Conservation (phyloP, 352 stramenopile species). For the Bremia lactucae region DNA sequence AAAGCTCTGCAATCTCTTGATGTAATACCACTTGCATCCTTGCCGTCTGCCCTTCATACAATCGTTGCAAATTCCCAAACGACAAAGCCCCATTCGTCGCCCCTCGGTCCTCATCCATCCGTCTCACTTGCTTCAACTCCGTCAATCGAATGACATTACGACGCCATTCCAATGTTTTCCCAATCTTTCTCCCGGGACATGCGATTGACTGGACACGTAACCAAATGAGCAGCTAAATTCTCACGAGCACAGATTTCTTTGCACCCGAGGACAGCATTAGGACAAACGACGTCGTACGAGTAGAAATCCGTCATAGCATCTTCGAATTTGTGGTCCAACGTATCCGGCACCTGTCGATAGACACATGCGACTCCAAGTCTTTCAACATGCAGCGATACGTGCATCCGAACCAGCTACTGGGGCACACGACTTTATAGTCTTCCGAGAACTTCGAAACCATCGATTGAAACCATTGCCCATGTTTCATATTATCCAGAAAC, state of each 20-base stretch:
- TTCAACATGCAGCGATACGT: constrained; percentile 80
- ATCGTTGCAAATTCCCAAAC: constrained; percentile 54
- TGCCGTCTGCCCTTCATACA: constrained; percentile 72
- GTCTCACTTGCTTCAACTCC: constrained; percentile 54
- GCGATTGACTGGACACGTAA: constrained; percentile 49
- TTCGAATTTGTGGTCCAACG: constrained; percentile 48
- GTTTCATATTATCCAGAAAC: constrained; percentile 85
- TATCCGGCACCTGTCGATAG: constrained; percentile 71
- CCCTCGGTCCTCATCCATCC: constrained; percentile 49
- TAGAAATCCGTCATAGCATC: constrained; percentile 53
- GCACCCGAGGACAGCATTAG: constrained; percentile 70
- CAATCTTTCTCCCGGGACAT: constrained; percentile 71
- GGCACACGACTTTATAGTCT: constrained; percentile 80
- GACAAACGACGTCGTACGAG: constrained; percentile 78
- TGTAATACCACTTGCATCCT: constrained; percentile 73
- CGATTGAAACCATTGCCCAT: constrained; percentile 82
- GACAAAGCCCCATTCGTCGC: constrained; percentile 26
- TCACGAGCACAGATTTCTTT: constrained; percentile 70
- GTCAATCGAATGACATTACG: constrained; percentile 59
- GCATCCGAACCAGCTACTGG: constrained; percentile 82
- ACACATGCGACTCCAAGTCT: constrained; percentile 60
- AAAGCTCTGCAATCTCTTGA: constrained; percentile 65
- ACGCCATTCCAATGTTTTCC: constrained; percentile 59
- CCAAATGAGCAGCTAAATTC: constrained; percentile 52
- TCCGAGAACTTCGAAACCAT: constrained; percentile 68